phyloP scores from a whole-genome alignment of 2,329 filamentous ascomycete species.

The Ophiostoma tasmaniense region DNA sequence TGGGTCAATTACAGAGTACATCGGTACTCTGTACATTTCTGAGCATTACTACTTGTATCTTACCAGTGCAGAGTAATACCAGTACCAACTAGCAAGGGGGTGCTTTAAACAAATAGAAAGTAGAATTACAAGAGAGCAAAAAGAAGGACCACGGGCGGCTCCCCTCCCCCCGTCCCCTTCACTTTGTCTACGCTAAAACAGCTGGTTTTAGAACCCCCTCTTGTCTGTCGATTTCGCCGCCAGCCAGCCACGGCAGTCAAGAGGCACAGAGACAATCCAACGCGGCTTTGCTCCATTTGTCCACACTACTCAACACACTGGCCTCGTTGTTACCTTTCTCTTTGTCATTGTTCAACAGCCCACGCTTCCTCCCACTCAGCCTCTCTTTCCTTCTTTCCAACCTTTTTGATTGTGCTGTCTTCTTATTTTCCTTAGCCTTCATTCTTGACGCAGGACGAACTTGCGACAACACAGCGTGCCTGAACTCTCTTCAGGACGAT shows the following conservation, averaged over 20 bases:
- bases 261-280: constrained; percentile 3
- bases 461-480: neutral
- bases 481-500: neutral
- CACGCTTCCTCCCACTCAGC: neutral
- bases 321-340: constrained; percentile 5
- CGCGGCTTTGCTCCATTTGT: constrained; percentile 5
- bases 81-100: constrained; percentile 10
- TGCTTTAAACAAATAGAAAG: constrained; percentile 1
- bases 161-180: constrained; percentile 4
- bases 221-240: constrained; percentile 1
- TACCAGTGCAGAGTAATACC: neutral
- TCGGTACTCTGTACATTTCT: too few species aligned
- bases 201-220: constrained; percentile 3
- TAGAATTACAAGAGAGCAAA: neutral
- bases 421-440: neutral
- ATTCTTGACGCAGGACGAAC: neutral
- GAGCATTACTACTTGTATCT: neutral
- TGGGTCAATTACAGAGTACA: neutral
- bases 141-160: neutral
- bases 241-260: constrained; percentile 2
- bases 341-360: constrained; percentile 4
- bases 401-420: neutral
- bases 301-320: neutral
- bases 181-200: constrained; percentile 13
- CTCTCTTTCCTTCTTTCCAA: neutral